Conservation (phyloP, 1,139 yeast genomes). For the Nakaseomyces glabratus region DNA sequence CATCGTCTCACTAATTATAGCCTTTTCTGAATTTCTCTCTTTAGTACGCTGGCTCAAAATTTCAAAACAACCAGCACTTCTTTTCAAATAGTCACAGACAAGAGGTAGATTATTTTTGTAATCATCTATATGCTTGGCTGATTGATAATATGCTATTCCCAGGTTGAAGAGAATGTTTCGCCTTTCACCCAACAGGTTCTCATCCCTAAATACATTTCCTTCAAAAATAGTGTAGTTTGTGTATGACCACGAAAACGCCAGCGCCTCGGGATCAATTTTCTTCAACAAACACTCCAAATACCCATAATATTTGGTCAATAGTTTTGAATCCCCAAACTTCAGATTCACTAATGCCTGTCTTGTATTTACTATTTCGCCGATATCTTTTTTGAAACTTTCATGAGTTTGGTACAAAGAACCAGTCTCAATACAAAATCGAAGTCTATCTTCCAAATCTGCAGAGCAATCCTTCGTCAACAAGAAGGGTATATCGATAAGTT, state of each 20-base stretch:
- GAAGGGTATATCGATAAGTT: constrained; percentile 42
- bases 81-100: constrained; percentile 51
- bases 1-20: constrained; percentile 35
- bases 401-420: constrained; percentile 2
- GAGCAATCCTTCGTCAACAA: constrained; percentile 2
- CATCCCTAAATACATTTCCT: background rate
- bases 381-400: constrained; percentile 2
- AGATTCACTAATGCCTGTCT: background rate
- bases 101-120: constrained; percentile 36
- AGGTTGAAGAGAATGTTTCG: constrained; percentile 52
- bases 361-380: constrained; percentile 1
- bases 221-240: background rate
- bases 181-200: constrained; percentile 30
- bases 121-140: constrained; percentile 45
- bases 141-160: constrained; percentile 17
- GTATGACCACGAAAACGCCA: constrained; percentile 1
- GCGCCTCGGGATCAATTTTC: constrained; percentile 1
- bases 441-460: constrained; percentile 1
- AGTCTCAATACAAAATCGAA: constrained; percentile 1
- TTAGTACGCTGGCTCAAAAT: constrained; percentile 29
- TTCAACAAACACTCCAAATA: background rate
- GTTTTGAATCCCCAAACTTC: constrained; percentile 2
- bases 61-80: constrained; percentile 62
- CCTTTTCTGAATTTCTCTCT: constrained; percentile 17
- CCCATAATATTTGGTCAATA: background rate